A percentile compares a stretch with the other conserved stretches of the same genome.
Conservation (phyloP, 2,329 filamentous ascomycete species). For the Nemania diffusa region DNA sequence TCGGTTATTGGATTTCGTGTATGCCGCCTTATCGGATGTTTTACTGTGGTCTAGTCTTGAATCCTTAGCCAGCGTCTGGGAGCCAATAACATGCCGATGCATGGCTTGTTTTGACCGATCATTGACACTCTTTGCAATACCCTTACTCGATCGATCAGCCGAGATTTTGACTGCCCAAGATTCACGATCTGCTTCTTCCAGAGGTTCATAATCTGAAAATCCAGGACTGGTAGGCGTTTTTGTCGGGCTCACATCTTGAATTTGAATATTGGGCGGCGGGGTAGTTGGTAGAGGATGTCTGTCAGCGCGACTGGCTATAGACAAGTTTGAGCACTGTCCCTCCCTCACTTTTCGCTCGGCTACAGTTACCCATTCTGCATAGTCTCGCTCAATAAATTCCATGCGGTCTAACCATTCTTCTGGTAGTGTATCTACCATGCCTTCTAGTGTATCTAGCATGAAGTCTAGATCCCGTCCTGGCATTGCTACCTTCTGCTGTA, state of each 20-base stretch:
- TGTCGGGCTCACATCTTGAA: slow-evolving; percentile 44
- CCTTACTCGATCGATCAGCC: slow-evolving; percentile 36
- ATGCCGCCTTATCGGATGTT: slow-evolving; percentile 22
- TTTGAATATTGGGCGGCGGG: slow-evolving; percentile 45
- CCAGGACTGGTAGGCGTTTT: slow-evolving; percentile 28
- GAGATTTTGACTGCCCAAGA: slow-evolving; percentile 37
- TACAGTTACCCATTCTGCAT: slow-evolving; percentile 81
- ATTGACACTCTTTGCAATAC: slow-evolving; percentile 21
- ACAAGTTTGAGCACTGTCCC: slow-evolving; percentile 61
- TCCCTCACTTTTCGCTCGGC: slow-evolving; percentile 80
- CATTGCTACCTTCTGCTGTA: slow-evolving; percentile 75
- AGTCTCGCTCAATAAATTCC: slow-evolving; percentile 80
- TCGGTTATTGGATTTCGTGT: slow-evolving; percentile 5
- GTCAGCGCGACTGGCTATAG: slow-evolving; percentile 17
- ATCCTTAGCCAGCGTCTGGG: slow-evolving; percentile 25
- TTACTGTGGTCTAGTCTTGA: slow-evolving; percentile 32
- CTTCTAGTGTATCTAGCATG: slow-evolving; percentile 89
- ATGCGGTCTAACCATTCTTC: slow-evolving; percentile 88
- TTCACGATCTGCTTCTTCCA: slow-evolving; percentile 29
- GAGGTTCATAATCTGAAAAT: slow-evolving; percentile 28
- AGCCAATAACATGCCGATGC: slow-evolving; percentile 32
- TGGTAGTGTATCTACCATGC: slow-evolving; percentile 83
- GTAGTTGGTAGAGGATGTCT: slow-evolving; percentile 34
- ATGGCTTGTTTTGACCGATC: slow-evolving; percentile 26
- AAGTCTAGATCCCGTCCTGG: slow-evolving; percentile 80